Evolutionary conservation across 257 asterid species (phyloP).

Genomic region (Craterostigma plantagineum): DNA sequence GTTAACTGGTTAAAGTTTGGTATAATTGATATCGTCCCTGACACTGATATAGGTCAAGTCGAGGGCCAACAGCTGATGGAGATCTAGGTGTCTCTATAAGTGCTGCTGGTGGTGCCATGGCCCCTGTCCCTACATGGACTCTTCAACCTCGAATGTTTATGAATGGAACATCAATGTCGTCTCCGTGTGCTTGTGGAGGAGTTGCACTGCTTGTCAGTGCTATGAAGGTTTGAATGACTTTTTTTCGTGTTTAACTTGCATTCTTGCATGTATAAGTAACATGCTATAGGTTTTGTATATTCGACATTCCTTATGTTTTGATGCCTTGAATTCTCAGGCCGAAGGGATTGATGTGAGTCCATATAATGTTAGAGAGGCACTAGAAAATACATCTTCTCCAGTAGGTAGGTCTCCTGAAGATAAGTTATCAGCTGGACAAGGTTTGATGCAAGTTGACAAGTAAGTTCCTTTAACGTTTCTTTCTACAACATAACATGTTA

Average conservation of each 20-base stretch:
- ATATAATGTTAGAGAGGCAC: conserved; percentile 71
- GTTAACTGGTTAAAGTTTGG: neutral
- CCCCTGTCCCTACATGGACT: conserved; percentile 99
- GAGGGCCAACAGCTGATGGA: conserved; percentile 97
- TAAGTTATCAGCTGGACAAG: conserved; percentile 82
- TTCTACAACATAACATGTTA: conserved; percentile 10
- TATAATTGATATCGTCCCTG: conserved; percentile 10
- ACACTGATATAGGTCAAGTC: conserved; percentile 78
- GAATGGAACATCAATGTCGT: conserved; percentile 99
- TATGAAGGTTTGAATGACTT: conserved; percentile 56
- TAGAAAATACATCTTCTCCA: conserved; percentile 78
- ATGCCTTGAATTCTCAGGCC: conserved; percentile 40
- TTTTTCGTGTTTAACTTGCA: neutral
- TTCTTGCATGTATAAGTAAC: neutral
- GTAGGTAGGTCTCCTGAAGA: conserved; percentile 74
- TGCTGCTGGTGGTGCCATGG: conserved; percentile 99
- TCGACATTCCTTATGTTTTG: conserved; percentile 8
- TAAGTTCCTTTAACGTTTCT: conserved; percentile 15
- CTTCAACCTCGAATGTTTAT: conserved; percentile 93
- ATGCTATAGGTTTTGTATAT: conserved; percentile 6
- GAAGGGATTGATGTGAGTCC: conserved; percentile 85
- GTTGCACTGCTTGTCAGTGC: conserved; percentile 87
- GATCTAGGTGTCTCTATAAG: conserved; percentile 87
- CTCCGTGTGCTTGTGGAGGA: conserved; percentile 98
- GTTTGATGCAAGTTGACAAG: conserved; percentile 98